A percentile compares a stretch with the other conserved stretches of the same genome.
Evolutionary conservation across 2,329 filamentous ascomycete genomes (phyloP).

Genomic region (Myrmaecium sp.): DNA sequence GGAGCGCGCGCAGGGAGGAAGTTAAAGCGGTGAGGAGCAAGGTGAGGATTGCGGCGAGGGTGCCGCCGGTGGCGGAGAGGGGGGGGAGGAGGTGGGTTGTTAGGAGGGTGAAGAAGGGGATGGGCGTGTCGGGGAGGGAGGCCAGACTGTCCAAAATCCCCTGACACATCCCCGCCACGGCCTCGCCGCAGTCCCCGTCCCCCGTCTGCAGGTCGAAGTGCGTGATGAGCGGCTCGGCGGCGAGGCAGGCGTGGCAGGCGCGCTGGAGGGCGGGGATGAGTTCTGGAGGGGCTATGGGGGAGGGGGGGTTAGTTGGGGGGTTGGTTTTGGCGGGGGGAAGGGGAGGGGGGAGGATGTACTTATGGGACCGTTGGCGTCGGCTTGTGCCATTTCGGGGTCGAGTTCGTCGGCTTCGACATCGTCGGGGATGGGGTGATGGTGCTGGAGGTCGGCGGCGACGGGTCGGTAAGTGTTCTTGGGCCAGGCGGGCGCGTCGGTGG

Average conservation of each 20-base stretch:
- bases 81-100: conserved; percentile 35
- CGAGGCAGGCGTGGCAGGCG: conserved; percentile 32
- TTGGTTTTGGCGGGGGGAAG: conserved; percentile 9
- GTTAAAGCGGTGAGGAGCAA: conserved; percentile 77
- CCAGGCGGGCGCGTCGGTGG: conserved; percentile 35
- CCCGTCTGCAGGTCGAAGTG: conserved; percentile 66
- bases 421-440: no score
- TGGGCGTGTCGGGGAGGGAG: conserved; percentile 29
- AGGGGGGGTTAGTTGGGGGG: conserved; percentile 3
- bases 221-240: conserved; percentile 47
- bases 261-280: conserved; percentile 23
- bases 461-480: conserved; percentile 29
- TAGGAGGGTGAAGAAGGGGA: conserved; percentile 39
- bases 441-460: conserved; percentile 8
- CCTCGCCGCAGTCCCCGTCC: conserved; percentile 73
- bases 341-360: neutral
- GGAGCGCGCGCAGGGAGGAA: conserved; percentile 35
- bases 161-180: conserved; percentile 48
- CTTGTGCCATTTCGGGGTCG: conserved; percentile 14
- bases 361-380: conserved; percentile 8
- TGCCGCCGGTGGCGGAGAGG: conserved; percentile 57
- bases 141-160: conserved; percentile 28
- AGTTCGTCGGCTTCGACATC: conserved; percentile 13
- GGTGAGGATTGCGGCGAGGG: conserved; percentile 56
- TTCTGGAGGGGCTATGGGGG: conserved; percentile 9